Percentiles rank a stretch among this genome's conserved stretches.
phyloP scores from a whole-genome alignment of 768 basidiomycete genomes.

The Tremella yokohamensis region DNA sequence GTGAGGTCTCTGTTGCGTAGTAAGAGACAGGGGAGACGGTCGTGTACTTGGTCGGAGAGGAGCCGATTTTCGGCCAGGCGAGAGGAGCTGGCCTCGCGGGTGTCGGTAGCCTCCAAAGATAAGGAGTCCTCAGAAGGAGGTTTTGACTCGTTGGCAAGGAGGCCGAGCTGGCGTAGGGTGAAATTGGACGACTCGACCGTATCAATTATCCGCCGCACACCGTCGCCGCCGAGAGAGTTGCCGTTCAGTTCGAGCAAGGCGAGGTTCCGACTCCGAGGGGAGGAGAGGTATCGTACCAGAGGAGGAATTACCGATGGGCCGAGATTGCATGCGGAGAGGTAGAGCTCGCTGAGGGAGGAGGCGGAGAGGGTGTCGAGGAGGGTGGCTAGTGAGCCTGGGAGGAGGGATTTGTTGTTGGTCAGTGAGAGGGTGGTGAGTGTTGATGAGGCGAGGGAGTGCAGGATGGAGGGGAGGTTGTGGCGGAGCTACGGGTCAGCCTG shows the following conservation, averaged over 20 bases:
- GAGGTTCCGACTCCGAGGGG: slow-evolving; percentile 23
- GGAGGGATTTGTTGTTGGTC: slow-evolving; percentile 28
- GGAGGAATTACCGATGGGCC: background rate
- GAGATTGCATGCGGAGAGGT: slow-evolving; percentile 34
- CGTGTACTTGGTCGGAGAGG: slow-evolving; percentile 23
- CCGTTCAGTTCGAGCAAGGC: slow-evolving; percentile 38
- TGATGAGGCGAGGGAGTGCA: slow-evolving; percentile 28
- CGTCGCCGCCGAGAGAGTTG: slow-evolving; percentile 27
- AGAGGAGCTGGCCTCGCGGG: background rate
- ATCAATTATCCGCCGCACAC: slow-evolving; percentile 27
- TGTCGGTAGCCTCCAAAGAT: background rate
- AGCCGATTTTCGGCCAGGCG: background rate
- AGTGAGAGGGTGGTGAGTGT: slow-evolving; percentile 20
- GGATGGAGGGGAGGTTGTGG: slow-evolving; percentile 20
- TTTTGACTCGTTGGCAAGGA: slow-evolving; percentile 26
- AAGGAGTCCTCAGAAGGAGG: background rate
- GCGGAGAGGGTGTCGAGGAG: slow-evolving; percentile 19
- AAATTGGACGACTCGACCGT: slow-evolving; percentile 29
- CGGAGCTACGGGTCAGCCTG: slow-evolving; percentile 16
- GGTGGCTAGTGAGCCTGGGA: slow-evolving; percentile 6
- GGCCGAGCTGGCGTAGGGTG: slow-evolving; percentile 22
- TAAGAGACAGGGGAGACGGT: slow-evolving; percentile 22
- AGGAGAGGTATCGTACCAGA: slow-evolving; percentile 21
- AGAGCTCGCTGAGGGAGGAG: slow-evolving; percentile 24
- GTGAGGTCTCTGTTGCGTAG: slow-evolving; percentile 32